Evolutionary conservation across 345 rosid genomes (phyloP).

Genomic region (Corymbia maculata): DNA sequence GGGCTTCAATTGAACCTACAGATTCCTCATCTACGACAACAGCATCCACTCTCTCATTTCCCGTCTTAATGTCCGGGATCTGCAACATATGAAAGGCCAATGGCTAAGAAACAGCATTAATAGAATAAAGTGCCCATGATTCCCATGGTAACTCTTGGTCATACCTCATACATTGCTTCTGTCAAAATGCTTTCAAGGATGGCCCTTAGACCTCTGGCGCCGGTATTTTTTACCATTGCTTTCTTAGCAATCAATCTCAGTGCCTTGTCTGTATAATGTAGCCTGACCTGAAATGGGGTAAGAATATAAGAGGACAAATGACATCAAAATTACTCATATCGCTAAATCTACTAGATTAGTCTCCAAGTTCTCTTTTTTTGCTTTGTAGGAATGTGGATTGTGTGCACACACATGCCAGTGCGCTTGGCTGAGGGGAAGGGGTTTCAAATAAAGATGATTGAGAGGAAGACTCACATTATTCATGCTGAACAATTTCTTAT

Average conservation of each 20-base stretch:
- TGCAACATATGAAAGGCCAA: conserved; percentile 16
- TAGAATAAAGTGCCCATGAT: background rate
- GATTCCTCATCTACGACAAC: conserved; percentile 82
- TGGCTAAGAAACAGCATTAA: background rate
- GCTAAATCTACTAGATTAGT: background rate
- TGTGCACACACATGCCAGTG: background rate
- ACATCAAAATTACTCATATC: background rate
- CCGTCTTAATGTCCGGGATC: conserved; percentile 74
- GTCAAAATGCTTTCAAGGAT: conserved; percentile 79
- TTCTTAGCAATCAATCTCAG: conserved; percentile 64
- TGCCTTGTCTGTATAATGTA: conserved; percentile 77
- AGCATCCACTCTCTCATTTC: conserved; percentile 60
- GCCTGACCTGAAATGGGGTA: conserved; percentile 57
- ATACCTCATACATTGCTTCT: conserved; percentile 98
- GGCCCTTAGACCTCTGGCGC: conserved; percentile 93
- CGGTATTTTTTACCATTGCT: conserved; percentile 88
- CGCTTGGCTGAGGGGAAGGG: background rate
- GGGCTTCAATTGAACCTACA: conserved; percentile 39
- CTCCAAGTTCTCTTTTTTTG: background rate
- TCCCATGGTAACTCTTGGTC: background rate
- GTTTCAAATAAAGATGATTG: background rate
- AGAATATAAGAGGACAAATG: background rate
- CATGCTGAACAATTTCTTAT: conserved; percentile 88
- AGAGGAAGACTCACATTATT: conserved; percentile 47
- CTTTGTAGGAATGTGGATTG: background rate